phyloP scores from a whole-genome alignment of 352 stramenopile genomes.

The Phytopythium aichiense region DNA sequence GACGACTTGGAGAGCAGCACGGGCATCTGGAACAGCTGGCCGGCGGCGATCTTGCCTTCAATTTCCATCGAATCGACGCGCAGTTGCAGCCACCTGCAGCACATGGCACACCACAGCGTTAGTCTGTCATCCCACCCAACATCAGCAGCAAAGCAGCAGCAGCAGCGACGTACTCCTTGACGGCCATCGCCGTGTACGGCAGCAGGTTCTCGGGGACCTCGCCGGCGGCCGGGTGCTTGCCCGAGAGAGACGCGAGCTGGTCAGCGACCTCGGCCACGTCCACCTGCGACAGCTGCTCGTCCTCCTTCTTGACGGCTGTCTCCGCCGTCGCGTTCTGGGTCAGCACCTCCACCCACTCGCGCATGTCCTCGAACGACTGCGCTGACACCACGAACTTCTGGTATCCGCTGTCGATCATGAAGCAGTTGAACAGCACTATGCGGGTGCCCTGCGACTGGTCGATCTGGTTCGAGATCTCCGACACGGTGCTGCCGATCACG shows the following conservation, averaged over 20 bases:
- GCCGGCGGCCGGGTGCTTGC: slow-evolving; percentile 67
- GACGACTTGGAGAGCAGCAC: slow-evolving; percentile 86
- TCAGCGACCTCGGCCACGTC: slow-evolving; percentile 71
- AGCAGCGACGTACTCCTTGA: slow-evolving; percentile 78
- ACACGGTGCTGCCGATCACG: slow-evolving; percentile 73
- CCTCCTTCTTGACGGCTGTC: slow-evolving; percentile 70
- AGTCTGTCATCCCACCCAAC: background rate
- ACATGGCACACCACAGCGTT: background rate
- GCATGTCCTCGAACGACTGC: slow-evolving; percentile 83
- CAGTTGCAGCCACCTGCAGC: slow-evolving; percentile 73
- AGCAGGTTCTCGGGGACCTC: slow-evolving; percentile 63
- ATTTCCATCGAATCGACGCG: slow-evolving; percentile 85
- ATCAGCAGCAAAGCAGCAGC: background rate
- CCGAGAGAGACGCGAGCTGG: slow-evolving; percentile 76
- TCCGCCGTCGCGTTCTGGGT: slow-evolving; percentile 81
- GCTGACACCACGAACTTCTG: slow-evolving; percentile 80
- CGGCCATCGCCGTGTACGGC: slow-evolving; percentile 75
- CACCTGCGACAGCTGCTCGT: slow-evolving; percentile 66
- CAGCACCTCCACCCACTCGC: slow-evolving; percentile 86
- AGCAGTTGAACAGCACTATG: slow-evolving; percentile 86
- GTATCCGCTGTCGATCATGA: slow-evolving; percentile 81
- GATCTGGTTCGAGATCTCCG: slow-evolving; percentile 84
- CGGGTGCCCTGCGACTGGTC: slow-evolving; percentile 84
- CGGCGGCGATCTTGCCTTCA: slow-evolving; percentile 74
- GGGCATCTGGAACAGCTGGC: slow-evolving; percentile 77